These are phyloP conservation scores for Dimargaris cristalligena DNA, from an alignment of 192 early-diverging fungal genomes.

Conservation along the genomic window DNA sequence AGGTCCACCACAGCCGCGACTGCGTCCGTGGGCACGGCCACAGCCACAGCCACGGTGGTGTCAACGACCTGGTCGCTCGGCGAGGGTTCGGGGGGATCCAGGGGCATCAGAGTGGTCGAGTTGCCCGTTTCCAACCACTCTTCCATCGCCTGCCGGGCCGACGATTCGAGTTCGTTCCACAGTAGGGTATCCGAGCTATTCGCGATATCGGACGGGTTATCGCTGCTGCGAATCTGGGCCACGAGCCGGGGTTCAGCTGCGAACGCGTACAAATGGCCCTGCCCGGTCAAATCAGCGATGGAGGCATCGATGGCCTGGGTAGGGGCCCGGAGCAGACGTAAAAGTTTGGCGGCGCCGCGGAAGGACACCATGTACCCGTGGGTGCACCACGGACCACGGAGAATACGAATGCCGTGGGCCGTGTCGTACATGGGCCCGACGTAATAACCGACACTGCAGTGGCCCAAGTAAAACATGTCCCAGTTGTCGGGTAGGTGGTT, in stretches of 20 bases:
- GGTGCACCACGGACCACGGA: background rate
- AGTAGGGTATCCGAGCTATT: no score
- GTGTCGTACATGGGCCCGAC: no score
- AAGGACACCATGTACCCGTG: conserved; percentile 1
- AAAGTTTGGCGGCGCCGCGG: background rate
- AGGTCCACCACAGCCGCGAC: no score
- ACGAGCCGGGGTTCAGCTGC: background rate
- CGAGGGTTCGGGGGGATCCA: no score
- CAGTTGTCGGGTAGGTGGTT: background rate
- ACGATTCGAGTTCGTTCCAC: no score
- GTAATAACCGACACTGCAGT: no score
- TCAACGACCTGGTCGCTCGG: no score
- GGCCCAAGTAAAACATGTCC: conserved; percentile 5
- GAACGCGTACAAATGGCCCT: background rate
- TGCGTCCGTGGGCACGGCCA: no score
- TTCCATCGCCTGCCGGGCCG: no score
- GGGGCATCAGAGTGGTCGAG: no score
- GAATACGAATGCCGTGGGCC: background rate
- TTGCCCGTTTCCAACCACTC: no score
- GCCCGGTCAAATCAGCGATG: background rate
- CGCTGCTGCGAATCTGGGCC: background rate
- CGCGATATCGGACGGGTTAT: background rate
- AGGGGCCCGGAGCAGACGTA: background rate
- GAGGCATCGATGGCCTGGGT: background rate
- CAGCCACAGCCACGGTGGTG: no score